A percentile compares a stretch with the other conserved stretches of the same genome.
Conservation (phyloP, 768 basidiomycete species). For the Russula emetica region DNA sequence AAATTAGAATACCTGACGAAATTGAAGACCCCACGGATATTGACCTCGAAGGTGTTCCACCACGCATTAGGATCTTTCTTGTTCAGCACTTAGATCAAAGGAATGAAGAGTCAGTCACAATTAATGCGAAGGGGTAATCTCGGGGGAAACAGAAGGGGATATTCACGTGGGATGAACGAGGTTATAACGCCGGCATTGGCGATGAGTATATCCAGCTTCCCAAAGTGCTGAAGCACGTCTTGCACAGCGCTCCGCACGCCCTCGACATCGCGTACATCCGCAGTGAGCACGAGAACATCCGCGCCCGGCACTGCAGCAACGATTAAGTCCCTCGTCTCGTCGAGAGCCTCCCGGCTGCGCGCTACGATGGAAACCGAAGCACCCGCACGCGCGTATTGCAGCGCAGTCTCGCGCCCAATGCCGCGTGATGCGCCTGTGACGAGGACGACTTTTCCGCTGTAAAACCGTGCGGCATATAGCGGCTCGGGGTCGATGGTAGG, state of each 20-base stretch:
- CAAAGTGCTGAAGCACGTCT: constrained; percentile 7
- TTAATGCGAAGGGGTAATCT: no score
- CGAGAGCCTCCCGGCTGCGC: constrained; percentile 5
- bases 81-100: not conserved
- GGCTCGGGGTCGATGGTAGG: constrained; percentile 5
- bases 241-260: not conserved
- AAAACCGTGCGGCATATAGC: not conserved
- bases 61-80: constrained; percentile 17
- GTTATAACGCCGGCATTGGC: constrained; percentile 12
- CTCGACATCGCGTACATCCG: constrained; percentile 10
- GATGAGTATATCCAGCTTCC: constrained; percentile 11
- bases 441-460: constrained; percentile 10
- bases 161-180: not conserved
- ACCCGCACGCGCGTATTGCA: constrained; percentile 15
- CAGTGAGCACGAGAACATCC: constrained; percentile 1
- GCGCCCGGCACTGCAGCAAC: not conserved
- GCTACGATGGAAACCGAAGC: constrained; percentile 5
- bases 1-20: not conserved
- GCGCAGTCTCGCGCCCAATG: constrained; percentile 11
- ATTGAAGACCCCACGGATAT: constrained; percentile 17
- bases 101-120: not conserved
- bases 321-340: not conserved
- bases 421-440: constrained; percentile 21
- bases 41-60: constrained; percentile 20
- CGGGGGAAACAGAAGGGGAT: no score